These are phyloP conservation scores for Cercospora sojina DNA, from an alignment of 2,329 filamentous ascomycete species.

Conservation along the genomic window DNA sequence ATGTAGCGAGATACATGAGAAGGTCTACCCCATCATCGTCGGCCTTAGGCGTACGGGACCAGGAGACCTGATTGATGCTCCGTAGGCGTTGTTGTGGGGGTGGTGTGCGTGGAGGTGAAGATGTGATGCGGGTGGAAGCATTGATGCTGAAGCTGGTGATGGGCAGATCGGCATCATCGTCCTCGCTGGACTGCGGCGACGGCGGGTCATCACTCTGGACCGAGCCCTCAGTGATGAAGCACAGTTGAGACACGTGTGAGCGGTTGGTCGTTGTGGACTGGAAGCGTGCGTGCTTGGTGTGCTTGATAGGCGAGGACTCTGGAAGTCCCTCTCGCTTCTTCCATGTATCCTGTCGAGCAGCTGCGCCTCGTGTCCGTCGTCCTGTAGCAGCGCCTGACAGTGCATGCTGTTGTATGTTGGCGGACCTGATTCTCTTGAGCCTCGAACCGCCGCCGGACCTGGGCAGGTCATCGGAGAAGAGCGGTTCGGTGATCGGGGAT, in stretches of 20 bases:
- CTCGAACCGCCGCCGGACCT: constrained; percentile 63
- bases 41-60: constrained; percentile 55
- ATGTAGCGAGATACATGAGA: constrained; percentile 84
- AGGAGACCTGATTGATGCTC: constrained; percentile 43
- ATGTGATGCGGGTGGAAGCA: constrained; percentile 51
- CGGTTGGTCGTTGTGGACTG: constrained; percentile 49
- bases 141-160: constrained; percentile 67
- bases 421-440: constrained; percentile 34
- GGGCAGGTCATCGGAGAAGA: constrained; percentile 80
- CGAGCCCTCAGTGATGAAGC: constrained; percentile 72
- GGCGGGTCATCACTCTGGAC: constrained; percentile 63
- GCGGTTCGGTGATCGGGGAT: constrained; percentile 76
- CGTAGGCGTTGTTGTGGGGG: constrained; percentile 50
- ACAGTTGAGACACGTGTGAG: constrained; percentile 66
- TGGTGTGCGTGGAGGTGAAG: constrained; percentile 86
- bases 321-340: constrained; percentile 73
- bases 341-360: constrained; percentile 61
- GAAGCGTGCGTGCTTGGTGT: constrained; percentile 71
- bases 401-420: constrained; percentile 24
- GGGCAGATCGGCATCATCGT: constrained; percentile 80
- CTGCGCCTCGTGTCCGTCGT: constrained; percentile 33
- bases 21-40: constrained; percentile 83
- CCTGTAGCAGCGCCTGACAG: constrained; percentile 36
- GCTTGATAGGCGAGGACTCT: constrained; percentile 83
- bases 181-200: constrained; percentile 65